Conservation (phyloP, 2,329 filamentous ascomycete genomes). For the Boeremia lycopersici region DNA sequence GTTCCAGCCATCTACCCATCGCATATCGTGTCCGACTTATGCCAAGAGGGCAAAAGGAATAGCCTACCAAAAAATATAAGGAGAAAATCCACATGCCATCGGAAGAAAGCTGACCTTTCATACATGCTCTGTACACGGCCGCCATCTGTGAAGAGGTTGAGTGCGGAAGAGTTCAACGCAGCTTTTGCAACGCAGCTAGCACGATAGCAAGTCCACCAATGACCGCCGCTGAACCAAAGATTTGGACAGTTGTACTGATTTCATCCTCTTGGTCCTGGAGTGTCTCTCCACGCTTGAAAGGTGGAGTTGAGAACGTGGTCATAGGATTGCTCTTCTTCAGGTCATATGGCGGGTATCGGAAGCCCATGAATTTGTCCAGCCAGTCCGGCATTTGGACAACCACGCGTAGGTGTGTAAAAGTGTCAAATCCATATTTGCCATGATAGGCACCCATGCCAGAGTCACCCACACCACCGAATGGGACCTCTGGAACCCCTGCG, state of each 20-base stretch:
- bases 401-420: background rate
- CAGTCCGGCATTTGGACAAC: background rate
- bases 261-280: background rate
- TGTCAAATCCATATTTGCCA: background rate
- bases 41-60: too few relatives aligned
- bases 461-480: background rate
- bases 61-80: too few relatives aligned
- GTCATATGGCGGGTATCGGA: background rate
- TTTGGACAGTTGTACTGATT: background rate
- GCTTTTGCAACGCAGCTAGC: background rate
- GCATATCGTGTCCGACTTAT: too few relatives aligned
- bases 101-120: too few relatives aligned
- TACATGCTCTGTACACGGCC: background rate
- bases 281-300: slow-evolving; percentile 3
- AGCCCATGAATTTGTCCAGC: background rate
- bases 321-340: background rate
- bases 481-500: slow-evolving; percentile 1
- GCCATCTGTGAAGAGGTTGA: background rate
- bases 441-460: background rate
- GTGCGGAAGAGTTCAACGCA: background rate
- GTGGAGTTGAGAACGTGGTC: background rate
- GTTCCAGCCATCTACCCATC: too few relatives aligned
- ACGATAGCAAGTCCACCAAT: background rate
- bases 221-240: background rate
- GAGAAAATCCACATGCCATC: too few relatives aligned